Base-by-base conservation (phyloP, 352 stramenopile genomes). In the Phytophthora meadii region DNA sequence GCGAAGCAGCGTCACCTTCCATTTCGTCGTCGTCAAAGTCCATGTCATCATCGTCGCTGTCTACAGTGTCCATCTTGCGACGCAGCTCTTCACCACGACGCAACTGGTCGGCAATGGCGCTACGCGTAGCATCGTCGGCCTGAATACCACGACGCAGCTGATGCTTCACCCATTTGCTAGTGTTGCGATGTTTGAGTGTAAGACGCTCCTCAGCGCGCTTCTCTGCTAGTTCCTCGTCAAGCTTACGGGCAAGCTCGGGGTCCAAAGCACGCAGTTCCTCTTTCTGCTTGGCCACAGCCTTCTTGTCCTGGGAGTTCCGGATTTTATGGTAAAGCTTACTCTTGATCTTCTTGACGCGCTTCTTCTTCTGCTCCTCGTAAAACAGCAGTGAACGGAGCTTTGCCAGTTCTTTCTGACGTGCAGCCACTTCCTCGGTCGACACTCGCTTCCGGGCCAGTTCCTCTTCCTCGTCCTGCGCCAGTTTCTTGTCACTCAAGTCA, bases 261-360 rank as follows among this genome's bases (percentile, higher is more conserved):
- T 97, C 89, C 4, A 94, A 63, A 41, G 78, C 72, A n/a, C 87
- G 84, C 37, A 96, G 71, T 54, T 92, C 76, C 34, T 93, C 77
- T 50, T 75, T 83, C 50, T 98, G 93, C 41, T 92, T 93, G 27
- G 97, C 89, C 58, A 95, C 83, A 9, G 90, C 69, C 57, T 93
- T 88, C 58, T 89, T 88, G 72, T 92, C 76, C 65, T 98, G 89
- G 52, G 92, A 90, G 74, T 99, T 99, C 49, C 94, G 87, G 67
- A 99, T 99, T 71, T 98, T 98, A 67, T 98, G 92, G 84, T 99
- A 99, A 30, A 98, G 94, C 70, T 99, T 99, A 32, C 93, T 99
- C 81, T 99, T 99, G 72, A 99, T 99, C 80, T 99, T 99, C 81
- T 99, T 99, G 27, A 99, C 96, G 30, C 97, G 95, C 68, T 97